phyloP scores from a whole-genome alignment of 257 asterid species.

The Verbascum thapsus region DNA sequence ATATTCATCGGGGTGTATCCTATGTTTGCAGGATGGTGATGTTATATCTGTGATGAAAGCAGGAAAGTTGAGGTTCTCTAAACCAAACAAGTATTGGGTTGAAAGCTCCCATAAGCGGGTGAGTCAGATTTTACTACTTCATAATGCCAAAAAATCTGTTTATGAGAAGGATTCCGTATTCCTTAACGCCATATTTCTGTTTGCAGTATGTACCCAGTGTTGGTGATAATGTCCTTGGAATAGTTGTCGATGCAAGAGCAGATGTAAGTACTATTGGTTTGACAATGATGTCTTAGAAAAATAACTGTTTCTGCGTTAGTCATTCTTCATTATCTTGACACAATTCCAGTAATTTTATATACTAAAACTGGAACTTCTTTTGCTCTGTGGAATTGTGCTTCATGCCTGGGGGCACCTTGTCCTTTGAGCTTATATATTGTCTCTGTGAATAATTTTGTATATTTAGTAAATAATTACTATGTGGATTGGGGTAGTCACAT shows the following conservation, averaged over 20 bases:
- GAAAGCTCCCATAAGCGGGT: slow-evolving; percentile 92
- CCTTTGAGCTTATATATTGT: not conserved
- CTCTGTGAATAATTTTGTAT: not conserved
- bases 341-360: not conserved
- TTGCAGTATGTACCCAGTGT: slow-evolving; percentile 75
- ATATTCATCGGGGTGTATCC: not conserved
- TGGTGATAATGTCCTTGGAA: slow-evolving; percentile 91
- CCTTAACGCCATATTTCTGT: slow-evolving; percentile 27
- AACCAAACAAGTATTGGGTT: slow-evolving; percentile 91
- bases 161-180: slow-evolving; percentile 10
- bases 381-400: not conserved
- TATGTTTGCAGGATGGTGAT: slow-evolving; percentile 66
- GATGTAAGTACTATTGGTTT: slow-evolving; percentile 66
- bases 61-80: slow-evolving; percentile 71
- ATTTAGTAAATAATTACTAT: no score
- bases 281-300: slow-evolving; percentile 14
- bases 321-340: slow-evolving; percentile 8
- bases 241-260: slow-evolving; percentile 77
- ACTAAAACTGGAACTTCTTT: not conserved
- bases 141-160: not conserved
- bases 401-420: not conserved
- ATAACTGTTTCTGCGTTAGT: not conserved
- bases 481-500: no score
- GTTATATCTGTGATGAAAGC: slow-evolving; percentile 68
- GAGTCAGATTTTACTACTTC: slow-evolving; percentile 34